phyloP scores from a whole-genome alignment of 371 early-diverging fungal species.

The Lichtheimia ramosa region DNA sequence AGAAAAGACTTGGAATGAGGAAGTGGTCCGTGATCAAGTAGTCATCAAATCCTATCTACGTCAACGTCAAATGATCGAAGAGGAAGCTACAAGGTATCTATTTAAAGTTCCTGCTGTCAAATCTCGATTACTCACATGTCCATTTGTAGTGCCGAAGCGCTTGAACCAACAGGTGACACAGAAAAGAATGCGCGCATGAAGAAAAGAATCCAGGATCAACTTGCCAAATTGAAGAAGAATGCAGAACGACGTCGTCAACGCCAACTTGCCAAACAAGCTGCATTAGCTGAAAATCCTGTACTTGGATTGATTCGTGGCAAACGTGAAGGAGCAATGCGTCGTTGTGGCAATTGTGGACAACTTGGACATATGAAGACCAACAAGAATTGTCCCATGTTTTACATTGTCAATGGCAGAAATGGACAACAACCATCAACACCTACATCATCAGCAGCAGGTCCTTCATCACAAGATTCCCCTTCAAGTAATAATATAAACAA shows the following conservation, averaged over 20 bases:
- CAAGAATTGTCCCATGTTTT: slow-evolving; percentile 76
- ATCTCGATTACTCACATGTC: not conserved
- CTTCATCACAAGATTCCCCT: not conserved
- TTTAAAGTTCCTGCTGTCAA: not conserved
- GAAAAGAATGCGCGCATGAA: slow-evolving; percentile 64
- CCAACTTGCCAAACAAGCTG: slow-evolving; percentile 44
- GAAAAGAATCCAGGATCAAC: slow-evolving; percentile 62
- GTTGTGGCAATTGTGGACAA: slow-evolving; percentile 84
- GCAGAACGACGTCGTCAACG: slow-evolving; percentile 59
- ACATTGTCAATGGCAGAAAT: slow-evolving; percentile 25
- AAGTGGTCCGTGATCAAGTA: slow-evolving; percentile 76
- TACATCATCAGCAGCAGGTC: not conserved
- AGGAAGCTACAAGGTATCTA: slow-evolving; percentile 46
- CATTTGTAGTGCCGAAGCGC: slow-evolving; percentile 40
- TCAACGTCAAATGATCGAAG: slow-evolving; percentile 81
- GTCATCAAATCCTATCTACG: slow-evolving; percentile 90
- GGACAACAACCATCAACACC: not conserved
- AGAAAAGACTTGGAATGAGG: slow-evolving; percentile 73
- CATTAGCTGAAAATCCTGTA: slow-evolving; percentile 49
- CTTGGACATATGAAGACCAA: slow-evolving; percentile 91
- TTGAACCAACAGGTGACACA: slow-evolving; percentile 60
- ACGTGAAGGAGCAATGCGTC: slow-evolving; percentile 58
- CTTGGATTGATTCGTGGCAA: slow-evolving; percentile 56
- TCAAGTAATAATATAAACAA: too few species aligned
- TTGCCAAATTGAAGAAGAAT: slow-evolving; percentile 62